Conservation (phyloP, 2,329 filamentous ascomycete genomes). For the Fonsecaea pedrosoi region DNA sequence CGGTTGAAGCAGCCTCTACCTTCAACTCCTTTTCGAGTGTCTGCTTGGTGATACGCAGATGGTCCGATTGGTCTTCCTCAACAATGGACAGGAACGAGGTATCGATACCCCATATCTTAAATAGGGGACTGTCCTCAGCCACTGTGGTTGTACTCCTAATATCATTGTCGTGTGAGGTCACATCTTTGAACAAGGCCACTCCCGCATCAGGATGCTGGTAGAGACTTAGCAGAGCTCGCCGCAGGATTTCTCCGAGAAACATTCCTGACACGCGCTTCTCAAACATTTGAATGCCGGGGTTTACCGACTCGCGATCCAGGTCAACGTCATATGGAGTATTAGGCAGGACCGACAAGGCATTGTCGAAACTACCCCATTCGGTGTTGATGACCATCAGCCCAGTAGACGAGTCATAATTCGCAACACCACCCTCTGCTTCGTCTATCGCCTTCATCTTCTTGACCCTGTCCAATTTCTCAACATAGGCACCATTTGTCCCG, state of each 20-base stretch:
- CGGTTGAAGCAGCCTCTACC: conserved; percentile 75
- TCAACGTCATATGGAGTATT: conserved; percentile 81
- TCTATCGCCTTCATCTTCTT: conserved; percentile 72
- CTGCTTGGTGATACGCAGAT: conserved; percentile 75
- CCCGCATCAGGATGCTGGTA: conserved; percentile 65
- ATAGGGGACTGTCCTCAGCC: conserved; percentile 69
- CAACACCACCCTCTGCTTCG: conserved; percentile 54
- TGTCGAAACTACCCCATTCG: conserved; percentile 99
- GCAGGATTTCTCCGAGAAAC: conserved; percentile 94
- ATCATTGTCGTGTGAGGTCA: conserved; percentile 73
- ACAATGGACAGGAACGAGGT: conserved; percentile 88
- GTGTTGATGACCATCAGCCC: conserved; percentile 98
- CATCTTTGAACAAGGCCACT: conserved; percentile 76
- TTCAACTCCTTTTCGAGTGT: conserved; percentile 78
- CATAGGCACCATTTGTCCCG: conserved; percentile 95
- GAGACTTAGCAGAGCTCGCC: conserved; percentile 75
- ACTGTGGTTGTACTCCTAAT: conserved; percentile 72
- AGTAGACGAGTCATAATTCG: conserved; percentile 77
- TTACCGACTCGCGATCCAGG: conserved; percentile 80
- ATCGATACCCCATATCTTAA: conserved; percentile 86
- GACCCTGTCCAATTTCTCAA: conserved; percentile 86
- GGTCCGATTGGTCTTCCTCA: conserved; percentile 76
- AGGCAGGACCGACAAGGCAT: conserved; percentile 84
- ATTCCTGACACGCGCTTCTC: conserved; percentile 98
- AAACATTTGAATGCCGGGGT: conserved; percentile 97